Evolutionary conservation across 1,284 basidiomycete genomes (phyloP).

Genomic region (Marasmius oreades): DNA sequence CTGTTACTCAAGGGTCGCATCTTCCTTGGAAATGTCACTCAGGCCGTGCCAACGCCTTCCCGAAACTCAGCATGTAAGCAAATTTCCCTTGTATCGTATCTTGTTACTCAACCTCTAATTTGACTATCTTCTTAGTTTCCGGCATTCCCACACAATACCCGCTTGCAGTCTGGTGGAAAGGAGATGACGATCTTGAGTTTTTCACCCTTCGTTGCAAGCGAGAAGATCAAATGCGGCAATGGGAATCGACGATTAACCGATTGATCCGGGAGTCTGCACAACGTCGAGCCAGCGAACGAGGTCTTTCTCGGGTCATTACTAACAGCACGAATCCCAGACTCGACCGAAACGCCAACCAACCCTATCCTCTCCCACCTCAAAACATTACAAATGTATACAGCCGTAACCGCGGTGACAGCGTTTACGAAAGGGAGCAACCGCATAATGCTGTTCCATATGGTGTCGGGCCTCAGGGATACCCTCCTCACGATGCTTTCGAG

Average conservation of each 20-base stretch:
- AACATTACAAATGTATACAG: background rate
- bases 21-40: slow-evolving; percentile 94
- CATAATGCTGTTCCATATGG: slow-evolving; percentile 31
- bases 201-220: slow-evolving; percentile 92
- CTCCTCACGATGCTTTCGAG: slow-evolving; percentile 64
- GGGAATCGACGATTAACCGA: slow-evolving; percentile 87
- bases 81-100: slow-evolving; percentile 4
- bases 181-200: slow-evolving; percentile 88
- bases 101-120: slow-evolving; percentile 3
- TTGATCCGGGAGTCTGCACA: slow-evolving; percentile 74
- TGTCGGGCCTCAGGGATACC: slow-evolving; percentile 53
- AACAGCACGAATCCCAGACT: slow-evolving; percentile 43
- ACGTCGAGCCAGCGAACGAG: slow-evolving; percentile 61
- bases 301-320: slow-evolving; percentile 28
- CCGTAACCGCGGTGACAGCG: slow-evolving; percentile 27
- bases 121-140: slow-evolving; percentile 30
- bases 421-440: slow-evolving; percentile 40
- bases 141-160: slow-evolving; percentile 51
- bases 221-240: slow-evolving; percentile 91
- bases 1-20: slow-evolving; percentile 95
- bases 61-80: slow-evolving; percentile 60
- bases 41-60: slow-evolving; percentile 56
- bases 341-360: slow-evolving; percentile 15
- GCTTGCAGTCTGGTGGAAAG: slow-evolving; percentile 91
- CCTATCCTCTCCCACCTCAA: slow-evolving; percentile 13